These are phyloP conservation scores for Lepidium aucheri DNA, from an alignment of 345 rosid species.

Conservation along the genomic window DNA sequence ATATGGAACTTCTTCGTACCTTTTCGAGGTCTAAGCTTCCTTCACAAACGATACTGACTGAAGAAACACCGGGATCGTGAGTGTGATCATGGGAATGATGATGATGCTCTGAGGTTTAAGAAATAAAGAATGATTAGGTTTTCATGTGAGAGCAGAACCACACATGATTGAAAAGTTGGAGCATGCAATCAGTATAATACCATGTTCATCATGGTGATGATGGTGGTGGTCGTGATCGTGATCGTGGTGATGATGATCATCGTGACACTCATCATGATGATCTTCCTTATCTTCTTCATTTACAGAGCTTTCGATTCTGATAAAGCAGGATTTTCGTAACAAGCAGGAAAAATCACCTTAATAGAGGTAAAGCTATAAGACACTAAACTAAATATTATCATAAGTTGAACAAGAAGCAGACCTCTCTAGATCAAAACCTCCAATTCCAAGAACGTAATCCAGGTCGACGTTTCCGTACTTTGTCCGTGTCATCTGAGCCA, in stretches of 20 bases:
- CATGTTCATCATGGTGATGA: conserved; percentile 60
- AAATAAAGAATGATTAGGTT: conserved; percentile 2
- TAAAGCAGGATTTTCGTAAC: neutral
- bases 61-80: conserved; percentile 95
- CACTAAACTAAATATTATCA: conserved; percentile 2
- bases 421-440: conserved; percentile 98
- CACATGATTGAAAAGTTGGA: neutral
- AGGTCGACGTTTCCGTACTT: conserved; percentile 84
- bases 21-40: conserved; percentile 93
- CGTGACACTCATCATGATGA: conserved; percentile 43
- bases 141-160: neutral
- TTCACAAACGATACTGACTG: conserved; percentile 89
- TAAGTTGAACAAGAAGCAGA: conserved; percentile 24
- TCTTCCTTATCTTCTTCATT: conserved; percentile 47
- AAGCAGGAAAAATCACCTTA: neutral
- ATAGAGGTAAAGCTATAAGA: conserved; percentile 6
- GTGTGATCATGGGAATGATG: conserved; percentile 84
- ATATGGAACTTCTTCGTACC: conserved; percentile 28
- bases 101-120: conserved; percentile 50
- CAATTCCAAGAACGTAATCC: conserved; percentile 95
- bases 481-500: conserved; percentile 73
- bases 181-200: conserved; percentile 29
- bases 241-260: conserved; percentile 23
- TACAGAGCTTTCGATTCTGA: conserved; percentile 81
- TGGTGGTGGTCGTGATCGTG: conserved; percentile 44